Evolutionary conservation across 768 basidiomycete species (phyloP), one percentile per base, ranked within the genome.

Genomic region (Cubamyces sp.): DNA sequence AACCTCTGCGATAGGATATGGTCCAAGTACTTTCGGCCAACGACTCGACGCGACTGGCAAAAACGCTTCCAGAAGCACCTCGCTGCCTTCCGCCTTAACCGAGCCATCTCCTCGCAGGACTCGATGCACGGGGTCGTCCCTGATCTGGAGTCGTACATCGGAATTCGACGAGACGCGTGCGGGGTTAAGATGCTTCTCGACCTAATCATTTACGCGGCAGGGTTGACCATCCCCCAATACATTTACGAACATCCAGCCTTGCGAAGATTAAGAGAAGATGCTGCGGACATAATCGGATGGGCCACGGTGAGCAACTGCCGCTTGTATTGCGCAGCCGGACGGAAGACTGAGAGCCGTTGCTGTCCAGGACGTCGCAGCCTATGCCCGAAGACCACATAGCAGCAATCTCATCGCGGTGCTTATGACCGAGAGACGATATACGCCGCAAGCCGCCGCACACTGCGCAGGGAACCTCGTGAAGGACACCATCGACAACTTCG

Each of bases 311-410:
- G 75, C 69, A 39, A n/a, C 19, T 26, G 16, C 28, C 7, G 37
- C 25, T 14, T 59, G 18, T 15, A 15, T 56, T 40, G 9, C 19
- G 42, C 19, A 37, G 39, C 40, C 21, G 21, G 40, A 45, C 16
- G 47, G 21, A 28, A 16, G 2, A 56, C 23, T 41, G 37, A 49
- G 25, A 18, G 58, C 39, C n/a, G 12, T 34, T 3, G 16, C 37
- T 3, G 16, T 18, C 25, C 62, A 90, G 88, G 88, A 90, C 65
- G 77, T 88, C 5, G 75, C 82, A 0, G 79, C 85, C 0, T 88
- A 80, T 69, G 84, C 83, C 66, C 73, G 75, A 16, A 74, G 81
- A 30, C 81, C 81, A 64, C 75, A 78, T 28, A 65, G 64, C 8
- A 66, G 76, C 67, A 87, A 85, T 58, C 68, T 87, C 39, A 76